Conservation (phyloP, 164 flowering plant species). For the grape (Vitis vinifera) region ASM3070453v1 NC_081818.1:23539501-23540000, state of each 20-base stretch:
- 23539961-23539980: constrained; percentile 12
- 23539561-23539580: too few species aligned
- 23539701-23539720: background rate
- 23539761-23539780: constrained; percentile 9
- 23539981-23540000: constrained; percentile 7
- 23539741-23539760: too few species aligned
- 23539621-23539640: background rate
- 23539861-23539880: constrained; percentile 1
- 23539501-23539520: background rate
- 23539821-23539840: constrained; percentile 22
- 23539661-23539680: background rate
- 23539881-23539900: constrained; percentile 1
- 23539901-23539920: background rate
- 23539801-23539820: constrained; percentile 12
- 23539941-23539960: constrained; percentile 12
- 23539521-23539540: background rate
- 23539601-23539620: background rate
- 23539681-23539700: background rate
- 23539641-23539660: background rate
- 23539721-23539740: background rate
- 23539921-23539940: constrained; percentile 11
- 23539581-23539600: too few species aligned
- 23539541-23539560: background rate
- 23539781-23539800: constrained; percentile 7
- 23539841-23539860: background rate